phyloP scores from a whole-genome alignment of 208 protist genomes.

The Leishmania arabica region DNA sequence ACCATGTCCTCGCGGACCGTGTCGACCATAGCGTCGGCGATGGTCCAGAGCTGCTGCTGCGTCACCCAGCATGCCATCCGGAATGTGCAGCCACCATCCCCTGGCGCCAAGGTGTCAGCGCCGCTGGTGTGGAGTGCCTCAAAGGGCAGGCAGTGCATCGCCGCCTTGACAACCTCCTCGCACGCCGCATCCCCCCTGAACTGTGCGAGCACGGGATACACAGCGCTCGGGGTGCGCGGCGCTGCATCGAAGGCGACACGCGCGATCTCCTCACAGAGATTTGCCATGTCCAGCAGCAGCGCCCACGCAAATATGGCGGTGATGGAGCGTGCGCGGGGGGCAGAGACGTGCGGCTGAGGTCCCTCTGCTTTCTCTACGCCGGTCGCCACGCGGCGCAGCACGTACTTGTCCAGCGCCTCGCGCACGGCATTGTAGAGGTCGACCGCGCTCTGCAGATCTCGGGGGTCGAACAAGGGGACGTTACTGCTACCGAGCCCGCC shows the following conservation, averaged over 20 bases:
- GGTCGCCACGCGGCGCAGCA: conserved; percentile 55
- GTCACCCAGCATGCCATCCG: conserved; percentile 72
- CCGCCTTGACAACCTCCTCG: conserved; percentile 59
- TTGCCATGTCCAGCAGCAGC: conserved; percentile 67
- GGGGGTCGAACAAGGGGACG: conserved; percentile 32
- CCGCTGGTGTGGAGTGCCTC: conserved; percentile 43
- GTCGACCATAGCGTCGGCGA: conserved; percentile 57
- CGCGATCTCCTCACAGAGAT: conserved; percentile 59
- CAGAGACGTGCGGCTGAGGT: background rate
- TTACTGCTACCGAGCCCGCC: conserved; percentile 14
- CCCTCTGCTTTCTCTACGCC: conserved; percentile 3
- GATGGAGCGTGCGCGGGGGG: conserved; percentile 27
- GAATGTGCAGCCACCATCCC: conserved; percentile 29
- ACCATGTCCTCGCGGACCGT: conserved; percentile 66
- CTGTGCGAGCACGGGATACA: conserved; percentile 55
- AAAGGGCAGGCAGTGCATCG: conserved; percentile 89
- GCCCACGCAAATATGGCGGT: conserved; percentile 59
- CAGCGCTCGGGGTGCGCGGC: conserved; percentile 9
- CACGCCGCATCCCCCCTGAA: conserved; percentile 58
- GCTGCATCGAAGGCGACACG: conserved; percentile 35
- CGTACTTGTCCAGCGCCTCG: conserved; percentile 67
- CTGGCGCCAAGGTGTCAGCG: background rate
- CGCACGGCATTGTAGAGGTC: conserved; percentile 57
- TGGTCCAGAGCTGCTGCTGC: conserved; percentile 46
- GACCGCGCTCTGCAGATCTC: conserved; percentile 30